Evolutionary conservation across 441 rosid genomes (phyloP).

Genomic region (Adansonia gregorii): DNA sequence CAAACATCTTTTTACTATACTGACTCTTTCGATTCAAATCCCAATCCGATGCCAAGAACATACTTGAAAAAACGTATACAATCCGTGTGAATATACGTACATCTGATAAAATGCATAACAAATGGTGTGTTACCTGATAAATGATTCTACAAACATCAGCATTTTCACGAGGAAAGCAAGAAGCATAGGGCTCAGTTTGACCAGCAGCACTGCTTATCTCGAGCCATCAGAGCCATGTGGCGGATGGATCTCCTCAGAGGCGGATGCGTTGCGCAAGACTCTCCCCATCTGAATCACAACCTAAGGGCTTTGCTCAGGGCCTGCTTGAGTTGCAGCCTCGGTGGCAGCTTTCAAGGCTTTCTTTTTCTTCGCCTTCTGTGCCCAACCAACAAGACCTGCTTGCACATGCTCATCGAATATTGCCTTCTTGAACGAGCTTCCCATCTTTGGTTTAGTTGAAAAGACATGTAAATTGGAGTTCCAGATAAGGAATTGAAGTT

Average conservation of each 20-base stretch:
- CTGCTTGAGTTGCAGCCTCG: constrained; percentile 37
- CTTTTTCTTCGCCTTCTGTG: constrained; percentile 52
- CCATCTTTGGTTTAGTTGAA: constrained; percentile 53
- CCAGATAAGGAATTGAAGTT: not conserved
- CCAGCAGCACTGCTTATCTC: constrained; percentile 19
- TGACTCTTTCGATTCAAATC: not conserved
- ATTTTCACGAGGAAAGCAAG: not conserved
- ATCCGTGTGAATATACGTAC: not conserved
- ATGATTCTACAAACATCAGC: constrained; percentile 12
- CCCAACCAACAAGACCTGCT: constrained; percentile 60
- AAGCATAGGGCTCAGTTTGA: not conserved
- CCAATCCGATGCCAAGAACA: not conserved
- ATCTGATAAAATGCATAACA: not conserved
- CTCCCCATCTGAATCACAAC: constrained; percentile 35
- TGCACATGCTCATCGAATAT: constrained; percentile 68
- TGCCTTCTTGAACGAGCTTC: constrained; percentile 61
- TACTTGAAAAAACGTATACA: not conserved
- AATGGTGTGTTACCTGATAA: not conserved
- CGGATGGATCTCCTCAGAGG: constrained; percentile 35
- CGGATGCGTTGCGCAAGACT: constrained; percentile 30
- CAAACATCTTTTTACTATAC: not conserved
- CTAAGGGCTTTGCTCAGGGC: constrained; percentile 26
- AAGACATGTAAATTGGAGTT: not conserved
- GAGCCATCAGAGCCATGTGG: constrained; percentile 30
- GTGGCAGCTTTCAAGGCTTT: constrained; percentile 45